These are phyloP conservation scores for Pythium utonaiense DNA, from an alignment of 352 stramenopile genomes.

Conservation along the genomic window DNA sequence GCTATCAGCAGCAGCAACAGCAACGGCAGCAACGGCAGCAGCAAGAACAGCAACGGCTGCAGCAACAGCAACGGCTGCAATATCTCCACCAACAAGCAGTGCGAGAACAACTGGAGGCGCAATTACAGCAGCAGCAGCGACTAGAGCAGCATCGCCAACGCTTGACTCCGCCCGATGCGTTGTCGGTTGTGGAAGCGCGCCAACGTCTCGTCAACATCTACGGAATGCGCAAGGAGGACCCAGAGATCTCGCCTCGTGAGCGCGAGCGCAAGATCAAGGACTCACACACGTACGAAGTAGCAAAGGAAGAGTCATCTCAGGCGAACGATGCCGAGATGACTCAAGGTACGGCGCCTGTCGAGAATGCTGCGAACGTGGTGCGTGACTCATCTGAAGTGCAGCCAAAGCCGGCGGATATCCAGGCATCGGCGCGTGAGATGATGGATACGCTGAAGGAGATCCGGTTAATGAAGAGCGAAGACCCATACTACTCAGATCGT, in stretches of 20 bases:
- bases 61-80: background rate
- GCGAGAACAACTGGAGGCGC: too few relatives aligned
- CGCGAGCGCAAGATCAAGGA: conserved; percentile 45
- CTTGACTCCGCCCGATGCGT: background rate
- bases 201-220: conserved; percentile 61
- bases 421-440: conserved; percentile 7
- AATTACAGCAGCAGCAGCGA: background rate
- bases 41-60: background rate
- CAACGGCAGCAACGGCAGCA: background rate
- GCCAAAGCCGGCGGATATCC: background rate
- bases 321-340: background rate
- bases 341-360: background rate
- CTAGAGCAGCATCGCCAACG: too few relatives aligned
- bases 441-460: conserved; percentile 9
- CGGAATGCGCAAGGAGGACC: conserved; percentile 66
- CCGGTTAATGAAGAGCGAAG: conserved; percentile 26
- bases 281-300: conserved; percentile 1
- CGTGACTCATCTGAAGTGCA: background rate
- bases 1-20: background rate
- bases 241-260: conserved; percentile 33
- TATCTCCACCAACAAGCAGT: too few relatives aligned
- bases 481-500: conserved; percentile 15
- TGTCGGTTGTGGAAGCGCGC: conserved; percentile 27
- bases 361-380: background rate
- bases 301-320: conserved; percentile 1